Conservation (phyloP, 2,329 filamentous ascomycete species). For the Ustulina deusta region DNA sequence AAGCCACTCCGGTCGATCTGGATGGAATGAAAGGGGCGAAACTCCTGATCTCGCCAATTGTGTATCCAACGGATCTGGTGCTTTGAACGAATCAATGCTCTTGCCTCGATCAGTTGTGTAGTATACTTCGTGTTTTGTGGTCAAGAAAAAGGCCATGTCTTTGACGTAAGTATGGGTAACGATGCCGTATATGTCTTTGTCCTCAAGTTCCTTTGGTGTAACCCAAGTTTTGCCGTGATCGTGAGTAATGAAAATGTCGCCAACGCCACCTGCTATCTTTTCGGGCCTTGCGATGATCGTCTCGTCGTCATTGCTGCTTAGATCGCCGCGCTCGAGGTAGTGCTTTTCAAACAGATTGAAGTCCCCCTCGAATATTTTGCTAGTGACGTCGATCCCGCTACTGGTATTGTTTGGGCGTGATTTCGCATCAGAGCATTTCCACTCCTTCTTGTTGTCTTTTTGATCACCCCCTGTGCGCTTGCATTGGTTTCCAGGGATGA, state of each 20-base stretch:
- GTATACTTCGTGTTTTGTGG: conserved; percentile 72
- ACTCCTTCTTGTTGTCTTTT: conserved; percentile 79
- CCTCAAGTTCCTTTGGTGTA: conserved; percentile 69
- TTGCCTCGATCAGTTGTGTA: conserved; percentile 86
- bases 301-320: conserved; percentile 75
- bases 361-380: conserved; percentile 72
- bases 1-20: conserved; percentile 86
- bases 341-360: conserved; percentile 65
- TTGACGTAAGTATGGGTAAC: conserved; percentile 84
- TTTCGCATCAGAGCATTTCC: conserved; percentile 76
- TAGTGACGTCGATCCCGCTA: conserved; percentile 73
- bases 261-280: conserved; percentile 59
- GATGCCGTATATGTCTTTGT: conserved; percentile 76
- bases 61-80: conserved; percentile 66
- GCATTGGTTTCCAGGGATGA: conserved; percentile 87
- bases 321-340: conserved; percentile 83
- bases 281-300: conserved; percentile 70
- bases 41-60: conserved; percentile 51
- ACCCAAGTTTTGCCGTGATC: conserved; percentile 93
- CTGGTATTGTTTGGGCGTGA: conserved; percentile 63
- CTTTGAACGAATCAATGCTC: conserved; percentile 78
- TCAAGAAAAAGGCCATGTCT: conserved; percentile 89
- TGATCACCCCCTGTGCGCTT: conserved; percentile 69
- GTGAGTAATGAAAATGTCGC: conserved; percentile 77
- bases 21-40: conserved; percentile 80